Base-by-base conservation (phyloP, 2,329 filamentous ascomycete genomes). In the Zalaria sp. region DNA sequence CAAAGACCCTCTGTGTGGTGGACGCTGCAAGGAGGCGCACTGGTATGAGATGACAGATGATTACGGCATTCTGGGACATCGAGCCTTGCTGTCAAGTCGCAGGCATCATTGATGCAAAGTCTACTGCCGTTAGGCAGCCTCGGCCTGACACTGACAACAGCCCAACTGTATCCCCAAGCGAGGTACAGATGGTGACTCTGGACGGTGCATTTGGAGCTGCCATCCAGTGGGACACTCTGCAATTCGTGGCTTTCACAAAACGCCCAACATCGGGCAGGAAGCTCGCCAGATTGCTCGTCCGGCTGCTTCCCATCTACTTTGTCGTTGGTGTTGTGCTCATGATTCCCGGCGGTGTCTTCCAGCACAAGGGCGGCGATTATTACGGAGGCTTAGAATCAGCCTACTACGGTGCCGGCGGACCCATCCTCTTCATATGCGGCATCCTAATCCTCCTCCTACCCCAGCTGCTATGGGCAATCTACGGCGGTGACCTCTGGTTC, bases 41-140 rank as follows among this genome's bases (percentile, higher is more conserved):
- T 69, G 67, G 66, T 54, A 61, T 31, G 49, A 57, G 2, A 61
- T 64, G 40, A 51, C 58, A 5, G 68, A 71, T 42, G 51, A 51
- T 3, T 71, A 60, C 52, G 49, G 54, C 4, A n/a, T 58, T 71
- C 1, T 67, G 65, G 60, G 65, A 69, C 37, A 64, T 71, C 25
- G 50, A 63, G 4, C 66, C 67, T 0, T 53, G 47, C 0, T 60
- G 57, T 40, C 61, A 64, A 37, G 57, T 69, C 6, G 58, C 61
- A 2, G 64, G 63, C 5, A 54, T 65, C 2, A 62, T 58, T 3
- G 50, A 57, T n/a, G 55, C 18, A 18, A 18, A 18, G 18, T 18
- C 18, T 18, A 18, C 18, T 18, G 18, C 18, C 18, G 18, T 18
- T 18, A 18, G 18, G 18, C 18, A 18, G 18, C 2, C 2, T 18